Evolutionary conservation across 257 asterid genomes (phyloP).

Genomic region (Eucommia ulmoides): DNA sequence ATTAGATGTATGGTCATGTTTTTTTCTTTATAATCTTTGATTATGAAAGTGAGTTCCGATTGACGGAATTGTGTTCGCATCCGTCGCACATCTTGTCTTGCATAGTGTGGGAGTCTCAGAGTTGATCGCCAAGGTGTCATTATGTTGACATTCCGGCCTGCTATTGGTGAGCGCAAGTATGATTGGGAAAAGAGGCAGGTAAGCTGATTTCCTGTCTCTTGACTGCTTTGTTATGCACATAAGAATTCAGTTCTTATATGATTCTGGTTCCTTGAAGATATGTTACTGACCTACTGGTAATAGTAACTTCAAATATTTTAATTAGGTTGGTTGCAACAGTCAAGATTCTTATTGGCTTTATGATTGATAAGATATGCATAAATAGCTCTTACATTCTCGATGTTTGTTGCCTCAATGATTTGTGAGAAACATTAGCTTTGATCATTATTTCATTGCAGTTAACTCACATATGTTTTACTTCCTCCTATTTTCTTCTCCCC

Average conservation of each 20-base stretch:
- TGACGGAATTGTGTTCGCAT: background rate
- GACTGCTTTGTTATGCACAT: too few relatives aligned
- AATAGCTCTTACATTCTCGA: background rate
- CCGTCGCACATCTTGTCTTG: conserved; percentile 6
- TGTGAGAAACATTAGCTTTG: too few relatives aligned
- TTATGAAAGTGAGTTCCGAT: background rate
- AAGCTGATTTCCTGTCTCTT: conserved; percentile 1
- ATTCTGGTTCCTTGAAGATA: too few relatives aligned
- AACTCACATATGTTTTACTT: too few relatives aligned
- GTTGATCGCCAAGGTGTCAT: conserved; percentile 66
- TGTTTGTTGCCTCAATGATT: too few relatives aligned
- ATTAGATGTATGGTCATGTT: conserved; percentile 52
- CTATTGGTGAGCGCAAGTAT: conserved; percentile 84
- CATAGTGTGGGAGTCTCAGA: conserved; percentile 56
- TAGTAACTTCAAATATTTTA: too few relatives aligned
- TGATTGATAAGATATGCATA: background rate
- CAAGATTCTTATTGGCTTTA: too few relatives aligned
- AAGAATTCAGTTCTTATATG: too few relatives aligned
- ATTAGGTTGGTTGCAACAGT: too few relatives aligned
- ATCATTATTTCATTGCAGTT: too few relatives aligned
- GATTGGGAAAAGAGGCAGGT: conserved; percentile 91
- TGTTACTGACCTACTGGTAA: too few relatives aligned
- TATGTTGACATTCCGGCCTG: conserved; percentile 67
- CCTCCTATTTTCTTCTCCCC: too few relatives aligned
- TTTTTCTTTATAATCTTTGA: background rate